A percentile compares a stretch with the other conserved stretches of the same genome.
Conservation (phyloP, 805 yeast species). For the Diddensiella transvaalensis region DNA sequence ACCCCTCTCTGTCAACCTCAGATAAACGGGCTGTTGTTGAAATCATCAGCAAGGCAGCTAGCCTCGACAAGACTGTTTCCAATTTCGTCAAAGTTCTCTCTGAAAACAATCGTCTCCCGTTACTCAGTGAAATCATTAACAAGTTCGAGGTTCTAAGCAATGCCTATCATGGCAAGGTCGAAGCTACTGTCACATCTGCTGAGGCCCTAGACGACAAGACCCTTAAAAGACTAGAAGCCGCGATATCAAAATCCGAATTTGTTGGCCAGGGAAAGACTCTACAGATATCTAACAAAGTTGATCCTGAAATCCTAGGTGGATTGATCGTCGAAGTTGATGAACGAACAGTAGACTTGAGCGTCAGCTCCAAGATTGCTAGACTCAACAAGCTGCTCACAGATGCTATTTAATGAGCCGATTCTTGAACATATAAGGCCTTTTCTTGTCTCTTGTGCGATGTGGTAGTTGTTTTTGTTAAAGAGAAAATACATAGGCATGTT, state of each 20-base stretch:
- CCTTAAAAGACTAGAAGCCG: conserved; percentile 70
- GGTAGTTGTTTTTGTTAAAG: no score
- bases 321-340: conserved; percentile 94
- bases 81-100: conserved; percentile 84
- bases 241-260: conserved; percentile 71
- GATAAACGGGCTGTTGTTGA: conserved; percentile 73
- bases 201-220: conserved; percentile 75
- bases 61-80: conserved; percentile 65
- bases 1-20: conserved; percentile 77
- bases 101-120: conserved; percentile 86
- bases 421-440: no score
- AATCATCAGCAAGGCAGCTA: conserved; percentile 45
- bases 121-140: conserved; percentile 59
- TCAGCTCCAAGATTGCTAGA: conserved; percentile 78
- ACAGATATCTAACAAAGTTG: conserved; percentile 74
- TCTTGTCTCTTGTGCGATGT: no score
- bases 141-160: conserved; percentile 77
- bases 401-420: conserved; percentile 52
- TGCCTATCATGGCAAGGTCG: conserved; percentile 88
- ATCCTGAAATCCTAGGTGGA: conserved; percentile 94
- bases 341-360: conserved; percentile 90
- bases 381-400: conserved; percentile 86
- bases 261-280: conserved; percentile 86
- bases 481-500: no score
- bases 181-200: conserved; percentile 89